Conservation (phyloP, 352 stramenopile species). For the Phytopythium sindhum region DNA sequence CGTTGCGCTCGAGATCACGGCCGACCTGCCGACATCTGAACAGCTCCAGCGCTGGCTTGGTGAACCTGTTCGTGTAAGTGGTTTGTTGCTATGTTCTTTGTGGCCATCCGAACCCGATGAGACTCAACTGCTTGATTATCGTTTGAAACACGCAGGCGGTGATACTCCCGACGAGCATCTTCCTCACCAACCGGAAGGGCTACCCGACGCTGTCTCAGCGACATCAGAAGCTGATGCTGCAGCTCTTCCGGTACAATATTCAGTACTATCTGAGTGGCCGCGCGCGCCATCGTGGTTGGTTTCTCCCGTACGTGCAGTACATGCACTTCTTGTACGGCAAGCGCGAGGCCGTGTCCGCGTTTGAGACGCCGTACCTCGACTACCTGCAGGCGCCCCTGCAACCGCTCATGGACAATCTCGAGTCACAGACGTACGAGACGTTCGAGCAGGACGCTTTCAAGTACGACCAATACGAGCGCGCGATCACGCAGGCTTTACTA, state of each 20-base stretch:
- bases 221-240: slow-evolving; percentile 83
- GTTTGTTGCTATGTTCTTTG: background rate
- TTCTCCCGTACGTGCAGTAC: slow-evolving; percentile 93
- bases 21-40: slow-evolving; percentile 60
- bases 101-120: background rate
- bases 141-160: slow-evolving; percentile 49
- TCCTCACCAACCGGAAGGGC: slow-evolving; percentile 95
- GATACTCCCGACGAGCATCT: slow-evolving; percentile 88
- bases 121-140: background rate
- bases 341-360: slow-evolving; percentile 77
- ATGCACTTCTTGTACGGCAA: slow-evolving; percentile 90
- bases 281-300: slow-evolving; percentile 58
- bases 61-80: slow-evolving; percentile 70
- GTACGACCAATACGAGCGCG: slow-evolving; percentile 96
- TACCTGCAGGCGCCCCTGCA: slow-evolving; percentile 96
- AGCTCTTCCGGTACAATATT: slow-evolving; percentile 77
- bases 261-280: slow-evolving; percentile 87
- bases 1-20: slow-evolving; percentile 85
- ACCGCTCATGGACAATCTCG: slow-evolving; percentile 98
- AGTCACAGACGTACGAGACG: slow-evolving; percentile 98
- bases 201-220: slow-evolving; percentile 93
- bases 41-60: slow-evolving; percentile 84
- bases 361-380: slow-evolving; percentile 94
- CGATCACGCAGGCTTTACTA: slow-evolving; percentile 80
- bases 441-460: slow-evolving; percentile 99